Evolutionary conservation across 2,329 filamentous ascomycete genomes (phyloP), one percentile per base, ranked within the genome.

Genomic region (Gnomoniopsis sp.): DNA sequence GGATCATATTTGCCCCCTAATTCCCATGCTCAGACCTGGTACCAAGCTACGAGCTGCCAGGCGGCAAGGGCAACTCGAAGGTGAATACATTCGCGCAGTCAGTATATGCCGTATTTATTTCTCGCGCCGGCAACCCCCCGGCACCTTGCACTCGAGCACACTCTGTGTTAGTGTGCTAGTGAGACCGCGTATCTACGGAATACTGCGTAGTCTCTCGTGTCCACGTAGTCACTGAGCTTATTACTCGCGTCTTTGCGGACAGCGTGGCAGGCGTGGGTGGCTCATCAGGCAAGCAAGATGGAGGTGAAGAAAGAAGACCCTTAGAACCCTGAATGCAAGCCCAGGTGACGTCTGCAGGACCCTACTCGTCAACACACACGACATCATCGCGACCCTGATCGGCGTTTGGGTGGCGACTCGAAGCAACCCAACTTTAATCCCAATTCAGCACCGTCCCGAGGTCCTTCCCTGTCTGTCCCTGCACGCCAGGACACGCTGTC

Each of bases 361-460:
- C 57, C 57, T 58, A 55, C 14, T 52, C 38, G 49, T 56, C 54
- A 19, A 51, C 53, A 56, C 2, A 55, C 41, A 21, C 52, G 22
- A 59, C 51, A 51, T 58, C 51, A 59, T 59, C 48, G 36, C 41
- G 48, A 38, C 52, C 52, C 53, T 56, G 52, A 59, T 59, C 57
- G 22, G 30, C 22, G 6, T 14, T 15, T 2, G 7, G 8, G 34
- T 15, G 41, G 30, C 33, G 38, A 52, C 34, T 51, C 36, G 26
- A 44, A 34, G 23, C 21, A 50, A 21, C 14, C 17, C 14, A 33
- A 34, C 19, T n/a, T 36, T 51, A 41, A n/a, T 34, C 30, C 10
- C 3, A n/a, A 23, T 23, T 22, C 22, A 33, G 47, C 47, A 49
- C 30, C 10, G 30, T 49, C 47, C 47, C 47, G 4, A 30, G 26